Evolutionary conservation across 352 stramenopile genomes (phyloP).

Genomic region (Pythium brachiatum): DNA sequence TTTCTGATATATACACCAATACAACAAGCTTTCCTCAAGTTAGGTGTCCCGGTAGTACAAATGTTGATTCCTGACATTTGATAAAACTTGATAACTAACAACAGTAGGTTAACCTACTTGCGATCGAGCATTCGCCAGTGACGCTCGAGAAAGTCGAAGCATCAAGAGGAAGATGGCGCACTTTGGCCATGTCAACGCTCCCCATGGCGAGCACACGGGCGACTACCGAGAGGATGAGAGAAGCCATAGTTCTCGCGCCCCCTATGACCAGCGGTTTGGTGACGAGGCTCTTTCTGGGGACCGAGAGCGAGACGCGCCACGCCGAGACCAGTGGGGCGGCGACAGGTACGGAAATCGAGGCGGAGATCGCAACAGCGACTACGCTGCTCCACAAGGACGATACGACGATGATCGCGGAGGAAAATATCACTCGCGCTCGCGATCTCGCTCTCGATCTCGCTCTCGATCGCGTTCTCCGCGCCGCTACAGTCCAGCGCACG

Average conservation of each 20-base stretch:
- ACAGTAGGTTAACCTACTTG: not conserved
- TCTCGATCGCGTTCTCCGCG: constrained; percentile 11
- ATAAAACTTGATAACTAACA: not conserved
- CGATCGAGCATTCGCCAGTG: not conserved
- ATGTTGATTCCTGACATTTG: not conserved
- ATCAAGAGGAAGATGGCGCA: constrained; percentile 12
- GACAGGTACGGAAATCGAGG: not conserved
- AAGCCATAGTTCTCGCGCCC: not conserved
- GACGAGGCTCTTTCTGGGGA: not conserved
- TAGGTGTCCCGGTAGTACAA: too few relatives aligned
- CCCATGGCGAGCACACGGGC: constrained; percentile 2
- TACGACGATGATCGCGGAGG: not conserved
- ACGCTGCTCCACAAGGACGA: not conserved
- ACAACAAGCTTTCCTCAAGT: too few relatives aligned
- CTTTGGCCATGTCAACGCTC: constrained; percentile 5
- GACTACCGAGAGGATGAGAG: not conserved
- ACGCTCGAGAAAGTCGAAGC: not conserved
- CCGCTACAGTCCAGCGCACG: constrained; percentile 2
- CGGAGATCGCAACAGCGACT: not conserved
- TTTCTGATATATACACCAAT: not conserved
- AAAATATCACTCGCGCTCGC: not conserved
- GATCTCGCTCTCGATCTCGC: constrained; percentile 13
- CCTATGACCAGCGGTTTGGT: not conserved
- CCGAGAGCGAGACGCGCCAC: constrained; percentile 1
- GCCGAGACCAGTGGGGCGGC: not conserved